Base-by-base conservation (phyloP, 352 stramenopile genomes). In the Phytophthora aleatoria region DNA sequence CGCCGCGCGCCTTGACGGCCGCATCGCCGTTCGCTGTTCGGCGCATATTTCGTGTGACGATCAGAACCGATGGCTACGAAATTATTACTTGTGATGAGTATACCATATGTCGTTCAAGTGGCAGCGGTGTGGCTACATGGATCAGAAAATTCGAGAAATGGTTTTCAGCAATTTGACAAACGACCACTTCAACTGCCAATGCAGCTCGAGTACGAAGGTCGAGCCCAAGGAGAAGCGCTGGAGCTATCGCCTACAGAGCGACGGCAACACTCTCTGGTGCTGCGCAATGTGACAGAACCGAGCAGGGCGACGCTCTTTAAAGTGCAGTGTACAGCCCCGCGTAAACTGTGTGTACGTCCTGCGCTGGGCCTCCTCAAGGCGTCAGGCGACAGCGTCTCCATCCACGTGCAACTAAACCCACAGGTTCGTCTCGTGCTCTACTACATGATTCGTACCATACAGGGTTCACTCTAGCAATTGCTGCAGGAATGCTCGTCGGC, bases 321-420 rank as follows among this genome's bases (percentile, higher is more conserved):
- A 61, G 65, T 87, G 27, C 78, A 83, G 42, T 69, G 70, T 61
- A 83, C 75, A 20, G 67, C 60, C 5, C 69, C 73, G 41, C 67
- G 54, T 15, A 72, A 67, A 27, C 71, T 86, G 11, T 73, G 77
- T 20, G 74, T 84, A 43, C 72, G 67, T 11, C 75, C 73, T 1
- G 51, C 67, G 24, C 24, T 83, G 0, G 70, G 64, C 0, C 2
- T 64, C 20, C 63, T 67, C 12, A 10, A 73, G 5, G 5, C 35
- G 11, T 31, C 67, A 24, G 39, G 50, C 0, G 58, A 63, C 27
- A 20, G 16, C 4, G 28, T 65, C 1, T 35, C 20, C 5, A 68
- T 85, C 33, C 50, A 69, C 27, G 52, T 83, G 20, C 63, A 77
- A 13, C 56, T 83, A 11, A 67, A 59, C 7, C 48, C 65, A n/a